Evolutionary conservation across 371 early-diverging fungal species (phyloP).

Genomic region (Mortierella sp.): DNA sequence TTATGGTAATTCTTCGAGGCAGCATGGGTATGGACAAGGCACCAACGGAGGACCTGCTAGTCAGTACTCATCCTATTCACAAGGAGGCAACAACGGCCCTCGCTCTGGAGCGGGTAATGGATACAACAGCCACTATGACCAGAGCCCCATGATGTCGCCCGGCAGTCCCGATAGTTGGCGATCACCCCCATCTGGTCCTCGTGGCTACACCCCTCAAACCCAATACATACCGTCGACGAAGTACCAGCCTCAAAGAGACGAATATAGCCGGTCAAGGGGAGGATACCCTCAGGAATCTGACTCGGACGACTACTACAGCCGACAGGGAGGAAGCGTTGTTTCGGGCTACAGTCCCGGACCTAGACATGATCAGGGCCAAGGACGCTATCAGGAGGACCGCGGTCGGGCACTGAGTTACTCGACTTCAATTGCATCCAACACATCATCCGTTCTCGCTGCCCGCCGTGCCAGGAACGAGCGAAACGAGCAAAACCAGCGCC

Average conservation of each 20-base stretch:
- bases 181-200: slow-evolving; percentile 47
- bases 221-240: slow-evolving; percentile 25
- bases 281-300: slow-evolving; percentile 40
- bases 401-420: slow-evolving; percentile 37
- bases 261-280: slow-evolving; percentile 20
- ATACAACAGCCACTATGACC: slow-evolving; percentile 35
- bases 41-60: background rate
- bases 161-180: slow-evolving; percentile 52
- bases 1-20: slow-evolving; percentile 17
- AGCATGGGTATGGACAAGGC: slow-evolving; percentile 11
- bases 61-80: slow-evolving; percentile 11
- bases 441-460: slow-evolving; percentile 44
- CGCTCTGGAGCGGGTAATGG: slow-evolving; percentile 25
- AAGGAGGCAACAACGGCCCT: slow-evolving; percentile 7
- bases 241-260: slow-evolving; percentile 37
- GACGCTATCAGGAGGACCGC: slow-evolving; percentile 19
- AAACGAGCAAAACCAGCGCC: slow-evolving; percentile 26
- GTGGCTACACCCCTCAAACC: slow-evolving; percentile 29
- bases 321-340: slow-evolving; percentile 21
- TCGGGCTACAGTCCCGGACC: slow-evolving; percentile 16
- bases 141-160: slow-evolving; percentile 56
- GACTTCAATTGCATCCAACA: slow-evolving; percentile 42
- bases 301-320: slow-evolving; percentile 52
- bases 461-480: slow-evolving; percentile 40
- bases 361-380: slow-evolving; percentile 22